Evolutionary conservation across 257 asterid species (phyloP).

Genomic region (Petunia axillaris): DNA sequence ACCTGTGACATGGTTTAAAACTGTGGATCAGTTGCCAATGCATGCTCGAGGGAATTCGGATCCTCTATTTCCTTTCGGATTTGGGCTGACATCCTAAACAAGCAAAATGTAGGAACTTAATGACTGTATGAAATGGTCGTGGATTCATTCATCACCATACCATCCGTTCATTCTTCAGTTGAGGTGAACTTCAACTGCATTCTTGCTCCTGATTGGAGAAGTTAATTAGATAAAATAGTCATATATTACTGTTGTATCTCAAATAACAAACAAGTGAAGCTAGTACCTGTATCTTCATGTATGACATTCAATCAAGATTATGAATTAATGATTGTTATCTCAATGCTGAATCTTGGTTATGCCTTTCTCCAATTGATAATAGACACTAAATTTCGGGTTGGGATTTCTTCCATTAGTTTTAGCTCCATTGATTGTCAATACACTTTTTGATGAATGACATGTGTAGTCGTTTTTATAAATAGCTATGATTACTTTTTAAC

Average conservation of each 20-base stretch:
- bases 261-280: neutral
- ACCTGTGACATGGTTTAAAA: slow-evolving; percentile 72
- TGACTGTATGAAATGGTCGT: neutral
- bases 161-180: slow-evolving; percentile 16
- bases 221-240: neutral
- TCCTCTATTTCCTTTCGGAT: slow-evolving; percentile 77
- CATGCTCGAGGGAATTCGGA: slow-evolving; percentile 52
- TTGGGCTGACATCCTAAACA: slow-evolving; percentile 54
- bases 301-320: neutral
- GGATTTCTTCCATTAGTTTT: neutral
- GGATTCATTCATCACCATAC: slow-evolving; percentile 5
- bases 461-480: too few species aligned
- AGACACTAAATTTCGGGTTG: neutral
- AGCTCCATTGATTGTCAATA: too few species aligned
- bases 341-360: neutral
- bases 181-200: slow-evolving; percentile 18
- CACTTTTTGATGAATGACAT: too few species aligned
- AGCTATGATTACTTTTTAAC: too few species aligned
- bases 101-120: slow-evolving; percentile 4
- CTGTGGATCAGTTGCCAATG: slow-evolving; percentile 67
- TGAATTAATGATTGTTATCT: slow-evolving; percentile 14
- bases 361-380: neutral
- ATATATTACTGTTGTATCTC: slow-evolving; percentile 9
- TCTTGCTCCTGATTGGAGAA: slow-evolving; percentile 26
- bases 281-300: slow-evolving; percentile 18